Evolutionary conservation across 208 protist species (phyloP).

Genomic region (Leishmania martiniquensis): DNA sequence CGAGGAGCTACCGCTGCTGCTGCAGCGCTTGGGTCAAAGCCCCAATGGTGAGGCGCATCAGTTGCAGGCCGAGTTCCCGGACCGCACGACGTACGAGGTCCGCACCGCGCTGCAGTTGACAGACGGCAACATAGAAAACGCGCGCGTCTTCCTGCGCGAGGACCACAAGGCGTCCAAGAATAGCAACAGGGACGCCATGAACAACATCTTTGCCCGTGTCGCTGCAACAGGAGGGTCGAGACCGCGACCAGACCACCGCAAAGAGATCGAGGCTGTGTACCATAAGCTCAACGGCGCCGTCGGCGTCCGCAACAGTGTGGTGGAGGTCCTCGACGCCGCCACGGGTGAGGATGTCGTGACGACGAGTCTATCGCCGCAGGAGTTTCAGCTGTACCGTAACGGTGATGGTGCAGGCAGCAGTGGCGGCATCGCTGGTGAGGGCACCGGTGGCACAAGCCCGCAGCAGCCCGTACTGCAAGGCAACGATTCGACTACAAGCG

Average conservation of each 20-base stretch:
- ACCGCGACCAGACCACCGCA: conserved; percentile 8
- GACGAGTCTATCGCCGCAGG: conserved; percentile 15
- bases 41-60: conserved; percentile 1
- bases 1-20: conserved; percentile 13
- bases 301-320: conserved; percentile 26
- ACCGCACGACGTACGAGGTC: conserved; percentile 27
- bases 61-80: conserved; percentile 43
- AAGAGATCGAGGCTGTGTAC: conserved; percentile 21
- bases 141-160: conserved; percentile 33
- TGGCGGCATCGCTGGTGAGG: conserved; percentile 5
- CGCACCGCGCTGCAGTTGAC: conserved; percentile 37
- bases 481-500: neutral
- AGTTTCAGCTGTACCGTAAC: conserved; percentile 10
- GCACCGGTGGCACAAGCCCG: neutral
- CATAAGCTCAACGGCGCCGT: conserved; percentile 40
- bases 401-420: neutral
- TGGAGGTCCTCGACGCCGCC: neutral
- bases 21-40: conserved; percentile 6
- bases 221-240: conserved; percentile 20
- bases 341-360: conserved; percentile 9
- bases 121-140: conserved; percentile 40
- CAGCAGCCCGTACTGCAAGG: conserved; percentile 1
- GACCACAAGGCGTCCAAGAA: conserved; percentile 10
- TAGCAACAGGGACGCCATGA: conserved; percentile 25
- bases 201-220: conserved; percentile 31